Conservation (phyloP, 106 monocot genomes). For the Amphibolis antarctica region DNA sequence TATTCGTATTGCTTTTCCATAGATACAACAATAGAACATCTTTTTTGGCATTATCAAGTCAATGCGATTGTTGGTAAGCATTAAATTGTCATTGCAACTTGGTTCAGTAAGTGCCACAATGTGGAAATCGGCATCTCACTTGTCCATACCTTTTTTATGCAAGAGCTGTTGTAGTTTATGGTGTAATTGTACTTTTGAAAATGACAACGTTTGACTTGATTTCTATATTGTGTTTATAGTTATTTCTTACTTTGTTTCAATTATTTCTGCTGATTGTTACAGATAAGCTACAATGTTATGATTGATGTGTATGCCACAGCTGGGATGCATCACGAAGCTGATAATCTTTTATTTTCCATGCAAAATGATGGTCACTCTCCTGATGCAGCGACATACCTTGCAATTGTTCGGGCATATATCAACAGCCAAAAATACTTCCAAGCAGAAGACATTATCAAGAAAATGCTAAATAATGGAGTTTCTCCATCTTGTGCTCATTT, state of each 20-base stretch:
- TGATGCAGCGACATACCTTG: slow-evolving; percentile 63
- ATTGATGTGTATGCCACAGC: slow-evolving; percentile 69
- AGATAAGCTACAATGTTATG: slow-evolving; percentile 91
- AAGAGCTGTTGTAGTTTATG: too few relatives aligned
- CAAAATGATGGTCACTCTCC: slow-evolving; percentile 39
- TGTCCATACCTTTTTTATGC: too few relatives aligned
- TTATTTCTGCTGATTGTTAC: background rate
- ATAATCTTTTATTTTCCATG: slow-evolving; percentile 57
- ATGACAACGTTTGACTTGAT: background rate
- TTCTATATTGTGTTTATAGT: background rate
- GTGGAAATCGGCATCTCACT: too few relatives aligned
- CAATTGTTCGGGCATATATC: slow-evolving; percentile 55
- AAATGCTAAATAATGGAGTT: slow-evolving; percentile 39
- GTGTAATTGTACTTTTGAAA: background rate
- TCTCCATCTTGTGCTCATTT: slow-evolving; percentile 60
- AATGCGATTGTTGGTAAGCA: too few relatives aligned
- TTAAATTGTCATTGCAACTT: too few relatives aligned
- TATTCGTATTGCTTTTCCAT: too few relatives aligned
- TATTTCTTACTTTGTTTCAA: background rate
- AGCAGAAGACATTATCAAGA: slow-evolving; percentile 41
- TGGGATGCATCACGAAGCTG: slow-evolving; percentile 47
- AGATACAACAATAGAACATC: too few relatives aligned
- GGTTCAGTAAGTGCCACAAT: too few relatives aligned
- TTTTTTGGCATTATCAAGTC: too few relatives aligned
- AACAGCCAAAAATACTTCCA: slow-evolving; percentile 30